These are phyloP conservation scores for Sphaerostilbella broomeana DNA, from an alignment of 2,329 filamentous ascomycete species.

Conservation along the genomic window DNA sequence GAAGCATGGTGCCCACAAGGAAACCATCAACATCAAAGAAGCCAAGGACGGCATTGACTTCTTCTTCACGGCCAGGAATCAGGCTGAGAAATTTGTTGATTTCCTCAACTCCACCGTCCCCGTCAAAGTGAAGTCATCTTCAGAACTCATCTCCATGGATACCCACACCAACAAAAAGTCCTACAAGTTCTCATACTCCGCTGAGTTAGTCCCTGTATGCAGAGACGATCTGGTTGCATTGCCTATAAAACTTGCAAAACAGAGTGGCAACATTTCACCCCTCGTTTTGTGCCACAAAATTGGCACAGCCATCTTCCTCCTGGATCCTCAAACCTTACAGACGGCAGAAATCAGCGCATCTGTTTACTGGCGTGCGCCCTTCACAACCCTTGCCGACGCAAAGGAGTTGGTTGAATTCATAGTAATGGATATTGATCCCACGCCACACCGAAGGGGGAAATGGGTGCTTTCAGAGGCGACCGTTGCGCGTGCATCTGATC, in stretches of 20 bases:
- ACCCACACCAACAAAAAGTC: slow-evolving; percentile 83
- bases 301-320: slow-evolving; percentile 79
- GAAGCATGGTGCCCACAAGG: slow-evolving; percentile 84
- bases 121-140: slow-evolving; percentile 64
- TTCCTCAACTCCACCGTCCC: slow-evolving; percentile 80
- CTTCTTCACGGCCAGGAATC: slow-evolving; percentile 82
- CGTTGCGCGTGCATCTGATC: slow-evolving; percentile 77
- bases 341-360: slow-evolving; percentile 76
- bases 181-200: slow-evolving; percentile 91
- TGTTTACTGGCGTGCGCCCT: slow-evolving; percentile 88
- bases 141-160: slow-evolving; percentile 90
- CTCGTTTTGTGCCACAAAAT: slow-evolving; percentile 81
- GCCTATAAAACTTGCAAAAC: slow-evolving; percentile 81
- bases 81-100: slow-evolving; percentile 87
- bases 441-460: slow-evolving; percentile 68
- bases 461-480: slow-evolving; percentile 83
- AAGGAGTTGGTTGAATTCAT: slow-evolving; percentile 86
- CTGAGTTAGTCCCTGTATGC: slow-evolving; percentile 87
- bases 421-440: slow-evolving; percentile 85
- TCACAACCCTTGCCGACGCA: slow-evolving; percentile 75
- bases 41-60: slow-evolving; percentile 94
- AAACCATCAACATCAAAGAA: slow-evolving; percentile 98
- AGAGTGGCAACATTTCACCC: slow-evolving; percentile 80
- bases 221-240: slow-evolving; percentile 96
- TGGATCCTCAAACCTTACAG: slow-evolving; percentile 88